Base-by-base conservation (phyloP, 2,329 filamentous ascomycete species). In the Cladophialophora carrionii region DNA sequence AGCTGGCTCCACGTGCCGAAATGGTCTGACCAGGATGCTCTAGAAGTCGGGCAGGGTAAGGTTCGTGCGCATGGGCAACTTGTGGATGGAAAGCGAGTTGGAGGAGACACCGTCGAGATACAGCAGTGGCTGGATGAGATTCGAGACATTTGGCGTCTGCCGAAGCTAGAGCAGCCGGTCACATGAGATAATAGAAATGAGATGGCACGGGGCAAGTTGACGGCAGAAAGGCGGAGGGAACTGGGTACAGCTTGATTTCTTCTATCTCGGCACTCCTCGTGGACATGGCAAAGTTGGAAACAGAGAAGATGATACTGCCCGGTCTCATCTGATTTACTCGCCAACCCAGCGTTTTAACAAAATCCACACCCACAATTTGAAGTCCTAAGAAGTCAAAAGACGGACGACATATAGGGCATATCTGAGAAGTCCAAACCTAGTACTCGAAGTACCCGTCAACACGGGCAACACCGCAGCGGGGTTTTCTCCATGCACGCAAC, bases 361-460 rank as follows among this genome's bases (percentile, higher is more conserved):
- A 29, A 6, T 29, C 6, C 26, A 29, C 26, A n/a, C n/a, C n/a
- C 75, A 72, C 56, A 41, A 7, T 62, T 68, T 10, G 61, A 70
- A 8, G 68, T 67, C 12, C 57, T 72, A 60, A 37, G 24, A n/a
- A 46, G 26, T 14, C 32, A 58, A n/a, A 49, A 46, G 22, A 37
- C 41, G n/a, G 41, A 43, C n/a, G 12, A n/a, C 41, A 43, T 14
- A n/a, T 43, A n/a, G 12, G 10, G 8, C 10, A 43, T 14, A 14
- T n/a, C n/a, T 12, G 41, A 43, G 9, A 43, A 43, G 41, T 3
- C 41, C 8, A 3, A 43, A 43, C 41, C 3, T 43, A 8, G 41
- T 43, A 43, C 41, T 43, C 41, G 41, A n/a, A 3, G 41, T 9
- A 43, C 41, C 41, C 9, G 41, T 43, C 3, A 9, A 43, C 41